These are phyloP conservation scores for Emergomyces pasteurianus DNA, from an alignment of 2,329 filamentous ascomycete species.

Conservation along the genomic window DNA sequence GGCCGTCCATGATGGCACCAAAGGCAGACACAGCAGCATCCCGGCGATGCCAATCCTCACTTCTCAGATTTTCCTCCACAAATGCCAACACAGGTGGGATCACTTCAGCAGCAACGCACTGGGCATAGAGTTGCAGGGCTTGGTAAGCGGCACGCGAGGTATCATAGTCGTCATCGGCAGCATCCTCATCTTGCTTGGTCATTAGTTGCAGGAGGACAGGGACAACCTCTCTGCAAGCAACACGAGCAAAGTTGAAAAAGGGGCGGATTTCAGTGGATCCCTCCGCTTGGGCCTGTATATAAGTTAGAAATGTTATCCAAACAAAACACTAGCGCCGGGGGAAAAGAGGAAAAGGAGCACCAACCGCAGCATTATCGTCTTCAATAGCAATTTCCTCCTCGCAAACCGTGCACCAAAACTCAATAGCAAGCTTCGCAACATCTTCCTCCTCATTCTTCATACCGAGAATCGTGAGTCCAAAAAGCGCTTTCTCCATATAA, in stretches of 20 bases:
- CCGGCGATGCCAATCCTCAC: slow-evolving; percentile 86
- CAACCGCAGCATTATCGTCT: slow-evolving; percentile 78
- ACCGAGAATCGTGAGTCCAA: slow-evolving; percentile 90
- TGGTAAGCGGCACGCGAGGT: slow-evolving; percentile 90
- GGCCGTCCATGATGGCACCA: slow-evolving; percentile 97
- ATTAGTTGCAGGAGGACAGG: slow-evolving; percentile 80
- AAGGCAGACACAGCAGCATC: slow-evolving; percentile 96
- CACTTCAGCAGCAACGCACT: slow-evolving; percentile 74
- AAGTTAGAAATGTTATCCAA: slow-evolving; percentile 5
- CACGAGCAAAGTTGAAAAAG: slow-evolving; percentile 90
- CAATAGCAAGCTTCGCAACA: slow-evolving; percentile 92
- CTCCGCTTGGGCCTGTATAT: slow-evolving; percentile 47
- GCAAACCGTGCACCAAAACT: slow-evolving; percentile 99
- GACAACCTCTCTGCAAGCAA: slow-evolving; percentile 87
- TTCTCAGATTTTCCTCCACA: slow-evolving; percentile 80
- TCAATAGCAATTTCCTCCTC: slow-evolving; percentile 98
- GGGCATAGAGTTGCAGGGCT: slow-evolving; percentile 87
- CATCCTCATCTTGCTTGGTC: slow-evolving; percentile 96
- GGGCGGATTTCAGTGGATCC: slow-evolving; percentile 74
- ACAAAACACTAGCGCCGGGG: neutral
- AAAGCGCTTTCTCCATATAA: slow-evolving; percentile 99
- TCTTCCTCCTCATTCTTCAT: slow-evolving; percentile 99
- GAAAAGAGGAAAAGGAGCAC: slow-evolving; percentile 13
- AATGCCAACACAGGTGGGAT: slow-evolving; percentile 80
- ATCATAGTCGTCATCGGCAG: slow-evolving; percentile 94